Evolutionary conservation across 1,284 basidiomycete genomes (phyloP), one percentile per base, ranked within the genome.

Genomic region (Leccinum subrobustum): DNA sequence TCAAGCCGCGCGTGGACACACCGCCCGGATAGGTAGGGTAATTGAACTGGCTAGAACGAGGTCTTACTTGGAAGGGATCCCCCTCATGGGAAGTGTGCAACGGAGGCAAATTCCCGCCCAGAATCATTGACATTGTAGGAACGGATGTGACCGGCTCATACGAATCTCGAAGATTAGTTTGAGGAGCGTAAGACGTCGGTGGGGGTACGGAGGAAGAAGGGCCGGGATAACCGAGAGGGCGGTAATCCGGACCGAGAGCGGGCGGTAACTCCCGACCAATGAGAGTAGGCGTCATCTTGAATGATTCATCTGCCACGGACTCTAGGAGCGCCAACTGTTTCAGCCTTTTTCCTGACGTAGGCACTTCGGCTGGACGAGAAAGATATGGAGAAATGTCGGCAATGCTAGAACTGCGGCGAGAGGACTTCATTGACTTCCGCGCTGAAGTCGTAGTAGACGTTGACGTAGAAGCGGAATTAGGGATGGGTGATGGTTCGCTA

Each of bases 291-390:
- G 85, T 81, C 78, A 85, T 80, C 65, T 81, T 78, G 7, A 84
- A 85, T 2, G 88, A 88, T 70, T 92, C 89, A 64, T 87, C 84
- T 1, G 83, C 89, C 44, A 91, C 83, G 18, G 82, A 79, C 70
- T 92, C 89, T n/a, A 92, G 76, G 62, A 92, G 76, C 1, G 89
- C 87, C 39, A 91, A 77, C 65, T 91, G 89, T 68, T 84, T 86
- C 71, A 89, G 72, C 63, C 81, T 81, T 70, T 86, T 88, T 20
- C 83, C 81, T 37, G 84, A 85, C 6, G 79, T 76, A 14, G 82
- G 82, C 2, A 81, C 74, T 62, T 79, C 81, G 23, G 74, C 67
- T 16, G 81, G 72, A 54, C 79, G 79, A 8, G 83, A 77, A 54
- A 89, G 74, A 70, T 89, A 88, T 0, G 87, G 86, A 5, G 85